Conservation (phyloP, 2,329 filamentous ascomycete species). For the Rhytidhysteron rufulum region DNA sequence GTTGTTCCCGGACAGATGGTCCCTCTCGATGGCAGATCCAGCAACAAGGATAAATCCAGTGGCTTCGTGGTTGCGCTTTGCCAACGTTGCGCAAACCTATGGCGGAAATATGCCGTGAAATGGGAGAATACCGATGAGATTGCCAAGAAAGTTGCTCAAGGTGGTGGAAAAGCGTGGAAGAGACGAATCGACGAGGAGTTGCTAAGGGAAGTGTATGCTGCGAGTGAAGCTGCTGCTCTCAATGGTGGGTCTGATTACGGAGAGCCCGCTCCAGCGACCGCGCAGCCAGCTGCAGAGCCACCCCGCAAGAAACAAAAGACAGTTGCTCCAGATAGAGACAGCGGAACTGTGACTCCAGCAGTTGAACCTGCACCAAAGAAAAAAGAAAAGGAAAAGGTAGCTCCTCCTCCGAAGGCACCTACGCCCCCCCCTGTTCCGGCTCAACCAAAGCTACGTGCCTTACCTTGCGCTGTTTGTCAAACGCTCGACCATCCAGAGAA, state of each 20-base stretch:
- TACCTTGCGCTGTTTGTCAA: constrained; percentile 84
- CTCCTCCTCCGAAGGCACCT: constrained; percentile 44
- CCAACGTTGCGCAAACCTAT: constrained; percentile 83
- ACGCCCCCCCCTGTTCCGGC: constrained; percentile 66
- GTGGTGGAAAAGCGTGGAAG: constrained; percentile 79
- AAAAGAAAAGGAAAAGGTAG: constrained; percentile 35
- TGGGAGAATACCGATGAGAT: constrained; percentile 94
- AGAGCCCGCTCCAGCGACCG: constrained; percentile 20
- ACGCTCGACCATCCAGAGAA: constrained; percentile 62
- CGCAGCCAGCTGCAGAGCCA: constrained; percentile 41
- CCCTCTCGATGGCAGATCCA: constrained; percentile 64
- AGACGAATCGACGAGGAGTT: constrained; percentile 89
- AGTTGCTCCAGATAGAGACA: constrained; percentile 43
- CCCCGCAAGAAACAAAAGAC: constrained; percentile 60
- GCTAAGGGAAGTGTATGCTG: constrained; percentile 59
- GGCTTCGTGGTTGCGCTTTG: constrained; percentile 80
- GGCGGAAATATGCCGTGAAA: constrained; percentile 92
- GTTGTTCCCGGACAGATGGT: constrained; percentile 68
- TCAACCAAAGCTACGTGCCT: constrained; percentile 69
- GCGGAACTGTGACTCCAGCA: constrained; percentile 41
- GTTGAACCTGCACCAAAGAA: constrained; percentile 40
- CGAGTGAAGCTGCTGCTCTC: constrained; percentile 25
- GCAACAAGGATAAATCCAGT: constrained; percentile 77
- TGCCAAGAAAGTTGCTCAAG: constrained; percentile 76
- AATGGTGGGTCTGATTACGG: constrained; percentile 24